Evolutionary conservation across 192 early-diverging fungal species (phyloP), one percentile per base, ranked within the genome.

Genomic region (Globomyces pollinis-pini): DNA sequence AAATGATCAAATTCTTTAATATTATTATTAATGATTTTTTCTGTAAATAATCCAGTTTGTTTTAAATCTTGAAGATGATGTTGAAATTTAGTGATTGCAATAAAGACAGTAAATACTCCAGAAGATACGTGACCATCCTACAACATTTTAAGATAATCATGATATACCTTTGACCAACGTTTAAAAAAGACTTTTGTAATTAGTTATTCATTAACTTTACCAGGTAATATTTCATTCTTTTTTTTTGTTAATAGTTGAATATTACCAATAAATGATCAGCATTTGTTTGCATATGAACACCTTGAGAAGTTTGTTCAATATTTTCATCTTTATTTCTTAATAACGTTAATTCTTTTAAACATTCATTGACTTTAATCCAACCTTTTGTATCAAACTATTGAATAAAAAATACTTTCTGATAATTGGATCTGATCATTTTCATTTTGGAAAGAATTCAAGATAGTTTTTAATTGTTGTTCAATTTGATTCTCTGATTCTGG

Each of bases 51-150:
- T 39, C 52, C 52, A 39, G 35, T 26, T 9, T 26, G 2, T 24
- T 54, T 54, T 2, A 54, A 31, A 54, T 54, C 35, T 13, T 54
- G 21, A 0, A 54, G 20, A 12, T 54, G 21, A 24, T 54, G 35
- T 9, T 39, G 52, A n/a, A 54, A 28, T 26, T 47, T 47, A 5
- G 44, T 47, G 23, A 47, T 28, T 0, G 23, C 20, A 5, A 47
- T 6, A 15, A 28, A 47, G 23, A 5, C 44, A 4, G 44, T 47
- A 15, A 47, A 47, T 26, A 26, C 28, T 7, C 28, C 28, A 2
- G 44, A 8, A 3, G 44, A 47, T 26, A 47, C 28, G 3, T 26
- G 18, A 8, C 28, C 44, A 12, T 47, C n/a, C n/a, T n/a, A n/a
- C n/a, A n/a, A n/a, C n/a, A n/a, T n/a, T n/a, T n/a, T n/a, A n/a